A percentile compares a stretch with the other conserved stretches of the same genome.
Evolutionary conservation across 768 basidiomycete genomes (phyloP).

Genomic region (Rhizopogon rudus): DNA sequence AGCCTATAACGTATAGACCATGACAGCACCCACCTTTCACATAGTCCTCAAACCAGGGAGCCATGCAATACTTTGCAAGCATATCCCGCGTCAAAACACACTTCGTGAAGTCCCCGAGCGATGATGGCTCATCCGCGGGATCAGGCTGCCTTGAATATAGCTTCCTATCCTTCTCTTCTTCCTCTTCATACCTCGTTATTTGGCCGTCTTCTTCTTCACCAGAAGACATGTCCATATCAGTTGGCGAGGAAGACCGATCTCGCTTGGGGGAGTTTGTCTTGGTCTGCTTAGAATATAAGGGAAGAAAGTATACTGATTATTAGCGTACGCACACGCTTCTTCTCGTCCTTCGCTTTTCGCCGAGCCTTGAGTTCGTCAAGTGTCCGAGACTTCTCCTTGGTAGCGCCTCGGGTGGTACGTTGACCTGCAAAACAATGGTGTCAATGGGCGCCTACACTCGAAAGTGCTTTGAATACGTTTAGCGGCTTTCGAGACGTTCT

Average conservation of each 20-base stretch:
- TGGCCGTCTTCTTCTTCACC: slow-evolving; percentile 75
- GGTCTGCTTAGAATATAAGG: slow-evolving; percentile 31
- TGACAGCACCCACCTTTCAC: slow-evolving; percentile 53
- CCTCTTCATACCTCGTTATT: slow-evolving; percentile 67
- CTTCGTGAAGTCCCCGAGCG: slow-evolving; percentile 51
- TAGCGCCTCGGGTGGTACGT: slow-evolving; percentile 66
- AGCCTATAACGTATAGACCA: background rate
- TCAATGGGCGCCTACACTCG: slow-evolving; percentile 5
- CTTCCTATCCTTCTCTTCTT: slow-evolving; percentile 60
- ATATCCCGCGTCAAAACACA: slow-evolving; percentile 64
- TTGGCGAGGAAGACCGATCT: slow-evolving; percentile 73
- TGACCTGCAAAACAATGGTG: slow-evolving; percentile 45
- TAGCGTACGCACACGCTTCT: slow-evolving; percentile 59
- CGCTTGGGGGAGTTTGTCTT: slow-evolving; percentile 54
- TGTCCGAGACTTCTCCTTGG: slow-evolving; percentile 75
- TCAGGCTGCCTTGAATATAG: slow-evolving; percentile 39
- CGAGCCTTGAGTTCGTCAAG: slow-evolving; percentile 83
- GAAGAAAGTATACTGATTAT: slow-evolving; percentile 1
- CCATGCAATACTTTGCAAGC: slow-evolving; percentile 65
- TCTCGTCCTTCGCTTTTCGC: slow-evolving; percentile 86
- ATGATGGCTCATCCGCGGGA: slow-evolving; percentile 43
- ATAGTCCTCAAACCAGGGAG: slow-evolving; percentile 85
- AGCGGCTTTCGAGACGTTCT: slow-evolving; percentile 64
- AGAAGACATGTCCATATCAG: slow-evolving; percentile 83
- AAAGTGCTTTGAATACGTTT: slow-evolving; percentile 53